Evolutionary conservation across 768 basidiomycete species (phyloP), one percentile per base, ranked within the genome.

Genomic region (Trametes cubensis): DNA sequence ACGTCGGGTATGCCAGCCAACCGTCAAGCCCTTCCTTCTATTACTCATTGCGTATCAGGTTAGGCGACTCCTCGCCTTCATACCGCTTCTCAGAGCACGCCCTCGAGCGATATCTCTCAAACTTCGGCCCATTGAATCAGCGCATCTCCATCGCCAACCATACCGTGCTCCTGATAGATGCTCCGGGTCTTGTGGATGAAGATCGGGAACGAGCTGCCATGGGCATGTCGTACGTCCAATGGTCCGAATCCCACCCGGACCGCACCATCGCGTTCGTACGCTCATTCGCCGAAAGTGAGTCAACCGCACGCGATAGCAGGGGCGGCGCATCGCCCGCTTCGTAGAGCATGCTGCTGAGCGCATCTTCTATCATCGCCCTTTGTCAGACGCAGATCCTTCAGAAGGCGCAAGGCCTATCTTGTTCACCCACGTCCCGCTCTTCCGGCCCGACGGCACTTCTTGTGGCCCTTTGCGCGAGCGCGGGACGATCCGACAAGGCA

Each of bases 401-500:
- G 62, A 54, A 58, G 65, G 58, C 20, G 75, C 80, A 39, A 88
- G 90, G 0, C 73, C 83, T n/a, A 77, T 95, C 21, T 77, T 96
- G 28, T 84, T 97, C 60, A 88, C 84, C 2, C 95, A 98, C 71
- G 93, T 98, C 50, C 95, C 95, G n/a, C 83, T 98, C 10, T 84
- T 84, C 45, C 81, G 95, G 44, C 84, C 87, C 3, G 84, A 85
- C 42, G 81, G 80, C 6, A 80, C 86, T 2, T 69, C 76, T 20
- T 98, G 95, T 71, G 95, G 95, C 13, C 86, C 88, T 0, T 72
- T 85, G 21, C 83, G 94, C 48, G 94, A 97, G 74, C 80, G 78
- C 40, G 88, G 89, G 2, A 81, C 80, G 15, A 89, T 97, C 69
- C 81, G 81, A 14, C 84, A 86, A 59, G 94, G 90, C 0, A 78